Base-by-base conservation (phyloP, 768 basidiomycete species). In the Calvatia gigantea region DNA sequence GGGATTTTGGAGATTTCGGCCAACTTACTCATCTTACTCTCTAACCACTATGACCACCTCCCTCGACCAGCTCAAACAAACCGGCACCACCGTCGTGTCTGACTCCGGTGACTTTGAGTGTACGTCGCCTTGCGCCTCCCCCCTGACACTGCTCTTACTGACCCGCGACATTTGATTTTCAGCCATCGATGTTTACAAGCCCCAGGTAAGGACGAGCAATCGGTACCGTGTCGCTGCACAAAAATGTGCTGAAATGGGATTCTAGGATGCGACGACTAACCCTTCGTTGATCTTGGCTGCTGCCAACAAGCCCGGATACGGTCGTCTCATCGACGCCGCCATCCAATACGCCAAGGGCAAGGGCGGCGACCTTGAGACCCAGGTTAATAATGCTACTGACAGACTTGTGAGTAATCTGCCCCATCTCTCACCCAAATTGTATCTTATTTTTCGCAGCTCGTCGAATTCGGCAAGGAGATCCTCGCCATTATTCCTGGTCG, bases 61-160 rank as follows among this genome's bases (percentile, higher is more conserved):
- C 44, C 86, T 92, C 63, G 90, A 91, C 66, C 74, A 71, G 58
- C 89, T 96, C 69, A 96, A 96, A 69, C 82, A 87, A 64, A 89
- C 90, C 65, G 96, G 94, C 66, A 98, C 96, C 68, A 84, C 90
- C 70, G 95, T 98, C 74, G 94, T 96, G 67, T 94, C 92, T 45
- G 96, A 99, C 80, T 95, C 94, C 56, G 96, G 95, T 53, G 95
- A 97, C 75, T 96, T 97, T 69, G 91, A 91, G 74, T 81, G 93
- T 80, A 62, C 51, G 78, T 66, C 32, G 58, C 17, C 47, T 51
- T 61, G 23, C 38, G 21, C 35, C 25, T 9, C 14, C 23, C 9
- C 5, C 12, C n/a, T 17, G n/a, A 9, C 19, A 21, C 58, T 27
- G 42, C 58, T 28, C 43, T 46, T 60, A 43, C 60, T 71, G 38